phyloP scores from a whole-genome alignment of 306 rosid species.

The Dryas alaskensis region DNA sequence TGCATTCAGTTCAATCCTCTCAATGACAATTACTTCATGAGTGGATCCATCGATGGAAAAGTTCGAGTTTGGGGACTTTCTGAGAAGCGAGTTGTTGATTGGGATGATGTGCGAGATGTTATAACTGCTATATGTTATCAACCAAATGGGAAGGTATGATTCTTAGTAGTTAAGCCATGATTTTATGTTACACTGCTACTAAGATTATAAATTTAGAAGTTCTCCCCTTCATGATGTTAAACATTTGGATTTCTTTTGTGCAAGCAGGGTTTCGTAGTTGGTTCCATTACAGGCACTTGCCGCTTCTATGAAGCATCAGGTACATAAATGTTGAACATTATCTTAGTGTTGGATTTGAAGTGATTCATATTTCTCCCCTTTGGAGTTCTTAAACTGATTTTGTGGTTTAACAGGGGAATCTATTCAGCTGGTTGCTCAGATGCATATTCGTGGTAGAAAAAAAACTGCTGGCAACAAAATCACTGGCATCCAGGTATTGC shows the following conservation, averaged over 20 bases:
- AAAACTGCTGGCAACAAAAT: conserved; percentile 66
- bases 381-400: conserved; percentile 33
- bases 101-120: conserved; percentile 72
- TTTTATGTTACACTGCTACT: conserved; percentile 1
- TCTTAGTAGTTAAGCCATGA: conserved; percentile 10
- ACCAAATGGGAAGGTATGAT: conserved; percentile 75
- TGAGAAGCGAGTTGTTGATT: conserved; percentile 80
- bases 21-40: conserved; percentile 68
- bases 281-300: conserved; percentile 71
- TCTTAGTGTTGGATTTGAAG: neutral
- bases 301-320: conserved; percentile 70
- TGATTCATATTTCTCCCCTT: neutral
- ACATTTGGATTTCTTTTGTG: conserved; percentile 16
- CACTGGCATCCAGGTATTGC: conserved; percentile 81
- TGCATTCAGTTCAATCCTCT: conserved; percentile 89
- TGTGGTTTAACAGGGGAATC: conserved; percentile 49
- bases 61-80: conserved; percentile 77
- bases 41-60: conserved; percentile 91
- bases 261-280: conserved; percentile 75
- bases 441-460: conserved; percentile 49
- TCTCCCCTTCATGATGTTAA: conserved; percentile 12
- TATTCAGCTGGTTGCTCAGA: conserved; percentile 46
- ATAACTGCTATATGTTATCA: conserved; percentile 76
- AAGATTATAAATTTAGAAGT: neutral
- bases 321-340: conserved; percentile 19